Percentiles rank a stretch among this genome's conserved stretches.
These are phyloP conservation scores for Haplosporangium gracile DNA, from an alignment of 192 early-diverging fungal species.

Conservation along the genomic window DNA sequence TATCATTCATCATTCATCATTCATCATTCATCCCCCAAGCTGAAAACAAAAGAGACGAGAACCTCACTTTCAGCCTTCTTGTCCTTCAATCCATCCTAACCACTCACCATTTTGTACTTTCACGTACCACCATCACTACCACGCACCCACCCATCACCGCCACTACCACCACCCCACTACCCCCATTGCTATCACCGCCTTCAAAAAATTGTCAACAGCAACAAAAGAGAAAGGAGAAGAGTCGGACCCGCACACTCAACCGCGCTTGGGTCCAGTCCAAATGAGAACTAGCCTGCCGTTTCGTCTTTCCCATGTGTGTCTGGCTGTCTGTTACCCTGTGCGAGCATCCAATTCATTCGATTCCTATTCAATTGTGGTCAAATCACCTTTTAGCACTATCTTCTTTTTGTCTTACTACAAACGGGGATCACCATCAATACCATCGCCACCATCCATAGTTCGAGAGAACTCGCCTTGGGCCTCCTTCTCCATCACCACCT, in stretches of 20 bases:
- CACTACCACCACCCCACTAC: background rate
- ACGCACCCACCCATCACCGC: background rate
- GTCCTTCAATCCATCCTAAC: background rate
- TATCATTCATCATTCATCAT: background rate
- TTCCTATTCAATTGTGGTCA: no score
- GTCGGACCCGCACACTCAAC: background rate
- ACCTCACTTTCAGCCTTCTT: background rate
- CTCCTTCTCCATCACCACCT: background rate
- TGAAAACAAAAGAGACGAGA: background rate
- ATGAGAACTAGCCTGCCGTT: background rate
- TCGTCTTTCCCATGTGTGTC: slow-evolving; percentile 5
- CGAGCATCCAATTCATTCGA: no score
- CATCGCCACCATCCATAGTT: background rate
- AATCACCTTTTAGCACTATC: background rate
- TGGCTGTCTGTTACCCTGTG: background rate
- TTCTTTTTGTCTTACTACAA: background rate
- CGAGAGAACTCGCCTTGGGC: background rate
- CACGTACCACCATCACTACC: background rate
- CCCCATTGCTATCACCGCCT: background rate
- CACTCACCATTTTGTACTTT: background rate
- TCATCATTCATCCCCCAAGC: background rate
- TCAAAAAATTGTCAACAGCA: background rate
- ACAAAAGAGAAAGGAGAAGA: background rate
- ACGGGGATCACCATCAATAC: background rate
- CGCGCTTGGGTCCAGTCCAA: background rate